Percentiles rank a stretch among this genome's conserved stretches.
Evolutionary conservation across 2,329 filamentous ascomycete species (phyloP).

Genomic region (Arachnopeziza araneosa): DNA sequence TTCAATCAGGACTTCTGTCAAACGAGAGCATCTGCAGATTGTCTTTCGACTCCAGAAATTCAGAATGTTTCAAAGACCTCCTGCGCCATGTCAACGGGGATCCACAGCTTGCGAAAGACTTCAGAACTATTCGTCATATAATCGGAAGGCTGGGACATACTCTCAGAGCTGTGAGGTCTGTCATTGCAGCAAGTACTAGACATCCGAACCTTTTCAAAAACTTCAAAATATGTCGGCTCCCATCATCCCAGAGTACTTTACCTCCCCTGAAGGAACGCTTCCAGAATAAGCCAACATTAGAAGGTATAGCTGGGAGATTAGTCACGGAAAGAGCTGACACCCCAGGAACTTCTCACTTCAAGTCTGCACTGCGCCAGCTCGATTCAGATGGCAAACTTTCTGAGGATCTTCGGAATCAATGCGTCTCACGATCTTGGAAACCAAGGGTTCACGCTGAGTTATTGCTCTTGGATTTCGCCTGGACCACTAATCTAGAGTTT

Average conservation of each 20-base stretch:
- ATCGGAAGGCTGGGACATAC: conserved; percentile 42
- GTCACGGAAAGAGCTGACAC: conserved; percentile 46
- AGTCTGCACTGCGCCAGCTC: not conserved
- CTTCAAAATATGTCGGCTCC: conserved; percentile 21
- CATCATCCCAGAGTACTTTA: not conserved
- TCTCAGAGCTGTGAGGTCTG: conserved; percentile 33
- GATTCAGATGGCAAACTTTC: conserved; percentile 5
- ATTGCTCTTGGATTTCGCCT: conserved; percentile 42
- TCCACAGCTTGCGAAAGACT: conserved; percentile 9
- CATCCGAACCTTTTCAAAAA: conserved; percentile 32
- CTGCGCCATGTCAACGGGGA: not conserved
- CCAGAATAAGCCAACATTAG: not conserved
- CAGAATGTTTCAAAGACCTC: not conserved
- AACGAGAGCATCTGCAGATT: not conserved
- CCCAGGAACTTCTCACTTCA: not conserved
- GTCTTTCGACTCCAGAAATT: conserved; percentile 1
- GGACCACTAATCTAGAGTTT: conserved; percentile 30
- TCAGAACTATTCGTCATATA: conserved; percentile 34
- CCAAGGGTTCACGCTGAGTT: conserved; percentile 41
- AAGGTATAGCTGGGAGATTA: not conserved
- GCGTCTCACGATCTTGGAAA: conserved; percentile 24
- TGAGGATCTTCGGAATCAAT: conserved; percentile 23
- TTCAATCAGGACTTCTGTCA: not conserved
- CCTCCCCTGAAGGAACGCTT: conserved; percentile 1
- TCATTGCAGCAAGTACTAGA: conserved; percentile 32